Conservation (phyloP, 1,284 basidiomycete species). For the Ustilago cynodontis region DNA sequence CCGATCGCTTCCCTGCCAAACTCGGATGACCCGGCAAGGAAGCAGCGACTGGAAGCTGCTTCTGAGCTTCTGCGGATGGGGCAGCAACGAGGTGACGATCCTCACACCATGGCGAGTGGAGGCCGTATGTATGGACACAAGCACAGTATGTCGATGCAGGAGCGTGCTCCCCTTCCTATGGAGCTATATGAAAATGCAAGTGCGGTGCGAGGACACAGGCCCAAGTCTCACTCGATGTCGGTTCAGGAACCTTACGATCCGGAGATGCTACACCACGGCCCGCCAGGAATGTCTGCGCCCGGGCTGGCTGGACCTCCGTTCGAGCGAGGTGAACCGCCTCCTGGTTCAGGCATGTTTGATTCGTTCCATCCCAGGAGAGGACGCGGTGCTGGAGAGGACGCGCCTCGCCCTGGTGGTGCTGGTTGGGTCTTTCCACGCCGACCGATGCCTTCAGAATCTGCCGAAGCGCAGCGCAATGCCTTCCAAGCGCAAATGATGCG, state of each 20-base stretch:
- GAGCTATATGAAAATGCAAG: slow-evolving; percentile 44
- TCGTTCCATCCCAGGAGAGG: slow-evolving; percentile 51
- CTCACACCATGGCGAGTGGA: neutral
- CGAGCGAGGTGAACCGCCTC: slow-evolving; percentile 38
- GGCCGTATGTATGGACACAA: slow-evolving; percentile 43
- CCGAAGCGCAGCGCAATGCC: slow-evolving; percentile 42
- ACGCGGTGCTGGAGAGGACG: slow-evolving; percentile 43
- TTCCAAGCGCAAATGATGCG: slow-evolving; percentile 51
- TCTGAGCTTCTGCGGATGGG: slow-evolving; percentile 53
- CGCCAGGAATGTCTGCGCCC: slow-evolving; percentile 38
- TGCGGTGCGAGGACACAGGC: slow-evolving; percentile 33
- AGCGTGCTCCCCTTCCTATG: slow-evolving; percentile 32
- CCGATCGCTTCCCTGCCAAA: slow-evolving; percentile 55
- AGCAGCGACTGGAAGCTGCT: slow-evolving; percentile 44
- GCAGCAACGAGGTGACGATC: slow-evolving; percentile 28
- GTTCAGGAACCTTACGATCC: slow-evolving; percentile 40
- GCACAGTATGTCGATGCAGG: slow-evolving; percentile 51
- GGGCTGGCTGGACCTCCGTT: slow-evolving; percentile 40
- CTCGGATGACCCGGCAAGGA: slow-evolving; percentile 42
- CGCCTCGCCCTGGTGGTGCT: slow-evolving; percentile 37
- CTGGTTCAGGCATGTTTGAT: slow-evolving; percentile 32
- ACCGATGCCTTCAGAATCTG: slow-evolving; percentile 37
- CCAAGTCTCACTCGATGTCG: slow-evolving; percentile 50
- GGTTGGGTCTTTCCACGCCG: slow-evolving; percentile 52
- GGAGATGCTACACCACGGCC: slow-evolving; percentile 35